phyloP scores from a whole-genome alignment of 2,329 filamentous ascomycete species.

The Coniella lustricola region DNA sequence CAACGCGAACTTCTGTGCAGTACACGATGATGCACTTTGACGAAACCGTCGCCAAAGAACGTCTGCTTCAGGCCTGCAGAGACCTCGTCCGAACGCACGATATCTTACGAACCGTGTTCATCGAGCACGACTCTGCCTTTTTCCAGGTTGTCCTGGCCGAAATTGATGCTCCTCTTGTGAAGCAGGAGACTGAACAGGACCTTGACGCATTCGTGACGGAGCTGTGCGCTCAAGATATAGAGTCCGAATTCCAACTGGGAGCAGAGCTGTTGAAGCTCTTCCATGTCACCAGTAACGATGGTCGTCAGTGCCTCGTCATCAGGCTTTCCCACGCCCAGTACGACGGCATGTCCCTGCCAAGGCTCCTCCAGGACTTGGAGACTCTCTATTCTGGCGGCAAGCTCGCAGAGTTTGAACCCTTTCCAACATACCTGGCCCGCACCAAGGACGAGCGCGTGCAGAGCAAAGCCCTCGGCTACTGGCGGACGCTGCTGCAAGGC shows the following conservation, averaged over 20 bases:
- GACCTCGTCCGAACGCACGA: constrained; percentile 25
- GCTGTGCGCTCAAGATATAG: constrained; percentile 27
- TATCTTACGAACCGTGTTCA: constrained; percentile 32
- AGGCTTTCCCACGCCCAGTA: constrained; percentile 41
- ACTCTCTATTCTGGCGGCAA: constrained; percentile 27
- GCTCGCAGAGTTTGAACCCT: constrained; percentile 25
- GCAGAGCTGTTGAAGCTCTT: constrained; percentile 29
- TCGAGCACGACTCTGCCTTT: constrained; percentile 26
- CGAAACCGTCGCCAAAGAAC: constrained; percentile 20
- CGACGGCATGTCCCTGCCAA: constrained; percentile 37
- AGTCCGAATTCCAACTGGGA: constrained; percentile 29
- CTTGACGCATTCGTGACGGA: constrained; percentile 25
- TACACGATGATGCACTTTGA: constrained; percentile 29
- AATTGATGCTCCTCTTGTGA: constrained; percentile 25
- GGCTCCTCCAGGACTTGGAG: constrained; percentile 33
- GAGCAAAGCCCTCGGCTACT: constrained; percentile 31
- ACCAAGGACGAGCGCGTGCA: constrained; percentile 22
- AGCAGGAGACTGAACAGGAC: constrained; percentile 20
- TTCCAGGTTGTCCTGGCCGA: constrained; percentile 29
- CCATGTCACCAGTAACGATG: constrained; percentile 19
- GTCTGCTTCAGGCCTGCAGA: constrained; percentile 24
- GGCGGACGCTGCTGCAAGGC: constrained; percentile 31
- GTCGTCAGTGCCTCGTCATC: constrained; percentile 29
- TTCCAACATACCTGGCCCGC: constrained; percentile 31
- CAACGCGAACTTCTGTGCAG: constrained; percentile 30